Base-by-base conservation (phyloP, 345 rosid species). In the Rubroshorea leprosula region DNA sequence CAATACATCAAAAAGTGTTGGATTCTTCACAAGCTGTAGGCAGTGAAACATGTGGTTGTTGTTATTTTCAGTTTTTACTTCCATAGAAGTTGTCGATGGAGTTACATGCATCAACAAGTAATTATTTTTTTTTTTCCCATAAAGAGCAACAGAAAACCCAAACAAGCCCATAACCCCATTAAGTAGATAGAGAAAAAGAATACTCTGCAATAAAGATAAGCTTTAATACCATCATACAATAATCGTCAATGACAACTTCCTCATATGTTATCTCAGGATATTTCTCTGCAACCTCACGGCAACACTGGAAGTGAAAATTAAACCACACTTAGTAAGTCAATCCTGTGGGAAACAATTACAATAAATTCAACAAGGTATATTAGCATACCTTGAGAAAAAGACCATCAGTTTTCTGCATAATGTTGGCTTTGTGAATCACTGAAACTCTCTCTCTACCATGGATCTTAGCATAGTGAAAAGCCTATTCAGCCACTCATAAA, bases 321-420 rank as follows among this genome's bases (percentile, higher is more conserved):
- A 51, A 24, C 23, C 57, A 57, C n/a, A 55, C 25, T 35, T 44
- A n/a, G n/a, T n/a, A 55, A 0, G 12, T 3, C 6, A 15, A 43
- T 10, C 18, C 0, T n/a, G n/a, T n/a, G n/a, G 27, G 26, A 45
- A 39, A 67, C 7, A 23, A 55, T 54, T 14, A 21, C 1, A 21
- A 15, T 55, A 24, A 48, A 22, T 29, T n/a, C 31, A 43, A 3
- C 31, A 58, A 27, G 49, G 16, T 58, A 0, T 62, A 57, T 15
- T 21, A 5, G 18, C 65, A 58, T 41, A 88, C 98, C 88, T 88
- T 86, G 24, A 94, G 97, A 50, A 94, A 94, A 66, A 94, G 93
- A 65, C 99, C 99, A 60, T 94, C 99, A 41, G 99, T 94, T 76
- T 85, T 94, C 85, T 90, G 97, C 99, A 94, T 94, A 62, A 94